Conservation (phyloP, 2,329 filamentous ascomycete species). For the Pseudogymnoascus pannorum region DNA sequence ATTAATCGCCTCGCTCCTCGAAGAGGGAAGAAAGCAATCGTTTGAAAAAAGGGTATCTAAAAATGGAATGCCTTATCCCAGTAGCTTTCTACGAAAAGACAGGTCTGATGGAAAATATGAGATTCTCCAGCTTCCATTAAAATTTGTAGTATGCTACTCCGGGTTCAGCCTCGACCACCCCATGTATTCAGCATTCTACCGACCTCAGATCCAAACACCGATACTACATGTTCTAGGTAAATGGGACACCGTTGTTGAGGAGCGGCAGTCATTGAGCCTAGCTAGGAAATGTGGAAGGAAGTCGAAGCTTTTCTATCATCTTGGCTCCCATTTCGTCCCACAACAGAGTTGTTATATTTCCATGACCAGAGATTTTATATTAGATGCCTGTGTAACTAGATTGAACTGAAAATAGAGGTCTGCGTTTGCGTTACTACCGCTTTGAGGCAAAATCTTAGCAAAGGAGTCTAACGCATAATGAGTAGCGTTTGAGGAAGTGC, state of each 20-base stretch:
- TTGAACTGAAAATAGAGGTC: neutral
- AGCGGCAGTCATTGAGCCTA: neutral
- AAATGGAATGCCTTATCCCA: neutral
- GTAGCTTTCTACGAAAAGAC: neutral
- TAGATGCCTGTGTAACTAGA: neutral
- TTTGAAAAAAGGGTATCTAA: too few relatives aligned
- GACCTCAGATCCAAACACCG: slow-evolving; percentile 6
- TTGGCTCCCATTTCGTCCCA: slow-evolving; percentile 8
- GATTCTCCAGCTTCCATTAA: neutral
- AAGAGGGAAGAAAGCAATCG: too few relatives aligned
- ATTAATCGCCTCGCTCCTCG: too few relatives aligned
- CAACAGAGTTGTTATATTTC: neutral
- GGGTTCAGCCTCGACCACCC: slow-evolving; percentile 9
- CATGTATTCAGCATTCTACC: slow-evolving; percentile 9
- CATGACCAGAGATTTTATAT: neutral
- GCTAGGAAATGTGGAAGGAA: slow-evolving; percentile 4
- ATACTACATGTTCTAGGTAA: too few relatives aligned
- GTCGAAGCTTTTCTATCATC: slow-evolving; percentile 9
- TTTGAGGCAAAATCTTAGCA: too few relatives aligned
- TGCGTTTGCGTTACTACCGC: too few relatives aligned
- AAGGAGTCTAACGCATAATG: too few relatives aligned
- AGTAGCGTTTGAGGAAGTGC: too few relatives aligned
- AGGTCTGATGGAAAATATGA: too few relatives aligned
- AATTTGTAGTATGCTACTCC: too few relatives aligned
- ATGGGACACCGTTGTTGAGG: slow-evolving; percentile 10